Evolutionary conservation across 441 rosid species (phyloP), one percentile per base, ranked within the genome.

Genomic region (Melastoma candidum): DNA sequence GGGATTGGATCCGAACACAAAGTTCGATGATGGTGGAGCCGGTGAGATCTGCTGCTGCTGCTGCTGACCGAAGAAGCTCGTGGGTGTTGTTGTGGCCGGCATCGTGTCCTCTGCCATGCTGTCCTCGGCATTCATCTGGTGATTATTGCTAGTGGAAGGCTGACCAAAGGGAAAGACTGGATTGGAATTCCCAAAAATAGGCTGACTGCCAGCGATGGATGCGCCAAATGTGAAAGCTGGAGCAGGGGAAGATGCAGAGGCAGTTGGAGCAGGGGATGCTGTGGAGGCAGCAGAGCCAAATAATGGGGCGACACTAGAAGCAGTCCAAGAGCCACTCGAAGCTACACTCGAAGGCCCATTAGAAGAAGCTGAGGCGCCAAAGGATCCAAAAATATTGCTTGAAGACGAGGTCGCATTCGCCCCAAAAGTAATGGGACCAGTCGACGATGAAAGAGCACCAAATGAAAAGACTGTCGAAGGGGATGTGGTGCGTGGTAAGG

Each of bases 61-160:
- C 22, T 17, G 22, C 22, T 17, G 22, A 63, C 74, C 79, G 74
- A 82, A 82, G 46, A 58, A 61, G 12, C 85, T 55, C 57, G 54
- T 69, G 11, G 80, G 11, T 11, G 84, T 66, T 26, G 78, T 51
- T 26, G 78, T 59, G 24, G 87, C 75, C 61, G 74, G 96, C 54
- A 84, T 71, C 2, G 83, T 75, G 77, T 93, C 97, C 76, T 86
- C 97, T 11, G 96, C 88, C 99, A 93, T 93, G 72, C 93, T 84
- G 68, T 93, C 97, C 73, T 86, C 99, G 93, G 89, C 74, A 72
- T 58, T 77, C 81, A 85, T 73, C 56, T 86, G 94, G 73, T 78
- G 93, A 62, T 64, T 83, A 71, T 71, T 87, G 52, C 71, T 63
- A 7, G 82, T 47, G 49, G 85, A 55, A 53, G 75, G 56, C 11